Base-by-base conservation (phyloP, 768 basidiomycete species). In the Lepiota venenata region DNA sequence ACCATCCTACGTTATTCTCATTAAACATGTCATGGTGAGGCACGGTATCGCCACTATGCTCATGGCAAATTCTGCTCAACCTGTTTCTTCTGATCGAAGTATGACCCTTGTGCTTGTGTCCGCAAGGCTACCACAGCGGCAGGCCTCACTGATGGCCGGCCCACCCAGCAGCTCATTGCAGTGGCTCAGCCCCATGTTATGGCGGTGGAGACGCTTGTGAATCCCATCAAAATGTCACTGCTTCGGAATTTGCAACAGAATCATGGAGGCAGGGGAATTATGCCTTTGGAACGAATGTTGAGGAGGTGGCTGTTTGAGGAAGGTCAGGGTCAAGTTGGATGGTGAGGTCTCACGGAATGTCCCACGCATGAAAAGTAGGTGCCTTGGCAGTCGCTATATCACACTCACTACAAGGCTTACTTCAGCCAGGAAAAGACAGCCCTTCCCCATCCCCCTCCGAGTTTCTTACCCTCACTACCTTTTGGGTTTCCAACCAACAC, bases 161-260 rank as follows among this genome's bases (percentile, higher is more conserved):
- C 79, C 81, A 5, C 77, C 81, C 15, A 59, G 29, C 12, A 58
- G 29, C 83, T 82, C 62, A 41, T 60, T 18, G 74, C 77, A 1
- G 46, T 89, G 88, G 88, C 64, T 89, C 46, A 79, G 79, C 4
- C 68, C 73, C 2, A 64, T 90, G n/a, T n/a, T n/a, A n/a, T n/a
- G 2, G 77, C 82, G 4, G 57, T 77, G 2, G 71, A 78, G 3
- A 67, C 87, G 18, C 69, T 74, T 21, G 65, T 89, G 14, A 69
- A 65, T 52, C 84, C 85, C 5, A 82, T 82, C 2, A 66, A 72
- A 80, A 87, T 60, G 64, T 74, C 0, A 74, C 76, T 1, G 67
- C 71, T 0, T 61, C 88, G 9, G 50, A 73, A 9, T 89, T 88
- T 58, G 63, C 80, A 21, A 74, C 74, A 43, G 75, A 83, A 22